Evolutionary conservation across 257 asterid species (phyloP), one percentile per base, ranked within the genome.

Genomic region (Scutellaria barbata): DNA sequence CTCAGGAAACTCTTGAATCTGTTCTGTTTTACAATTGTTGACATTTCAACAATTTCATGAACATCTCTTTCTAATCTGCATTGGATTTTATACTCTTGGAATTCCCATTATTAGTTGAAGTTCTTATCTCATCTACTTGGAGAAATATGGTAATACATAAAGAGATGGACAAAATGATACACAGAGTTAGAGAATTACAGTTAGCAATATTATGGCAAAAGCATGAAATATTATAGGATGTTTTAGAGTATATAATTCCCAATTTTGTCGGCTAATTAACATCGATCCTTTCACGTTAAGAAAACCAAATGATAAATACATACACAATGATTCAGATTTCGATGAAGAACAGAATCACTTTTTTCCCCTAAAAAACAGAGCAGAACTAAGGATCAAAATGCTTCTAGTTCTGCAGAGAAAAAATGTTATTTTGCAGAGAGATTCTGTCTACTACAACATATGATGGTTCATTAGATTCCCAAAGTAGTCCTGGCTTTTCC

Each of bases 401-500:
- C 72, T 50, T 51, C 13, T 53, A 16, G 20, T 25, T 66, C 17
- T 30, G 79, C 70, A 35, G 12, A 0, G 39, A 14, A 14, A 8
- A 43, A 40, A 40, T 50, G 45, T 63, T 12, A 20, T 35, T 51
- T 61, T 60, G 48, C 43, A 39, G 57, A 41, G 20, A 37, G 11
- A 59, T 14, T 42, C 59, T 14, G 39, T 47, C 11, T 9, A 10
- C 68, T 46, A 11, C 30, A 17, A 58, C 47, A 25, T 47, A 46
- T 8, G 48, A 71, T 18, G 56, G 51, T 63, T 67, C 69, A 39
- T 48, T 64, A 74, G 35, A 54, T 57, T 48, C 76, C 84, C 66
- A 79, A 50, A 63, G 42, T 58, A 14, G 80, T 43, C 76, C 63
- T 85, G 75, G 77, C 79, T 73, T 75, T 83, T 61, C 82, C 69